A percentile compares a stretch with the other conserved stretches of the same genome.
These are phyloP conservation scores for Petasospora rhodanensis DNA, from an alignment of 1,139 yeast genomes.

Conservation along the genomic window DNA sequence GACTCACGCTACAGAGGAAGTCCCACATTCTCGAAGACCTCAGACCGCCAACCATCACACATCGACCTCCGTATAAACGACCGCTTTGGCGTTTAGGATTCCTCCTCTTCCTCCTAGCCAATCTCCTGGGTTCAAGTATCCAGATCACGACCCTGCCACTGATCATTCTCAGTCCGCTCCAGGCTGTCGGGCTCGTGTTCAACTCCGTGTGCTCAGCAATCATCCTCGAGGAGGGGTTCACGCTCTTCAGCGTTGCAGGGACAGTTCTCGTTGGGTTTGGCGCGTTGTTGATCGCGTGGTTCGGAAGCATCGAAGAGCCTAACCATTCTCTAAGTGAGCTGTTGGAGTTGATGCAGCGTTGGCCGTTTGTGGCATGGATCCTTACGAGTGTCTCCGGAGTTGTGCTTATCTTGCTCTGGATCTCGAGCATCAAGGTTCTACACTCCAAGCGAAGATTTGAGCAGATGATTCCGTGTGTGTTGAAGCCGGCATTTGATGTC, in stretches of 20 bases:
- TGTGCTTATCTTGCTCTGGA: conserved; percentile 25
- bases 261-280: conserved; percentile 69
- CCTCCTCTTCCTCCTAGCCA: conserved; percentile 63
- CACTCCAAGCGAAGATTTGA: conserved; percentile 6
- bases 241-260: conserved; percentile 53
- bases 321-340: conserved; percentile 45
- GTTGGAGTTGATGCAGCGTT: conserved; percentile 35
- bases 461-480: conserved; percentile 1
- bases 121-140: conserved; percentile 74
- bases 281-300: conserved; percentile 75
- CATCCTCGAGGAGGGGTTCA: conserved; percentile 65
- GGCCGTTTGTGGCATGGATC: conserved; percentile 45
- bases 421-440: conserved; percentile 15
- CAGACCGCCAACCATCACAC: conserved; percentile 10
- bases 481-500: conserved; percentile 9
- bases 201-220: conserved; percentile 73
- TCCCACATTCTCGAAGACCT: conserved; percentile 51
- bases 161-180: conserved; percentile 75
- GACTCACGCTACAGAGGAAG: conserved; percentile 78
- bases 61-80: conserved; percentile 45
- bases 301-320: conserved; percentile 57
- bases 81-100: conserved; percentile 78
- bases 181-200: conserved; percentile 83
- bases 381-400: conserved; percentile 28
- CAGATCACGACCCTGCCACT: conserved; percentile 83